These are phyloP conservation scores for Ascoidea asiatica DNA, from an alignment of 805 yeast species.

Conservation along the genomic window DNA sequence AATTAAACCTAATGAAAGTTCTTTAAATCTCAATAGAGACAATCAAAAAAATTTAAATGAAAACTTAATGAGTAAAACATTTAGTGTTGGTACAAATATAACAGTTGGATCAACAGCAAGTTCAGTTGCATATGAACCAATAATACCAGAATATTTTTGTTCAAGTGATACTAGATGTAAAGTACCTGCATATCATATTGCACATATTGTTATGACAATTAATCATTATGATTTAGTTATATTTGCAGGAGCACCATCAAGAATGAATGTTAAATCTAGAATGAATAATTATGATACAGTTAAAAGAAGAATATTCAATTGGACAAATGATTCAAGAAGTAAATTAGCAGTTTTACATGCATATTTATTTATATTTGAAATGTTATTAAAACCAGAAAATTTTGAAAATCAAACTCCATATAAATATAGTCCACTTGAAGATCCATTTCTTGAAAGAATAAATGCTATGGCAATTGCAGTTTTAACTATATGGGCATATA, in stretches of 20 bases:
- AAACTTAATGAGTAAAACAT: neutral
- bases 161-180: conserved; percentile 37
- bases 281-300: conserved; percentile 34
- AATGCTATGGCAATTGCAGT: conserved; percentile 28
- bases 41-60: neutral
- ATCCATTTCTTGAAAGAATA: conserved; percentile 18
- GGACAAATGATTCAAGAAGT: conserved; percentile 37
- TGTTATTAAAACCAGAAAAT: conserved; percentile 43
- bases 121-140: neutral
- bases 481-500: conserved; percentile 38
- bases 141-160: conserved; percentile 8
- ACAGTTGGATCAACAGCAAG: conserved; percentile 1
- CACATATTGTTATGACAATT: conserved; percentile 57
- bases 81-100: conserved; percentile 1
- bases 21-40: neutral
- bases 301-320: conserved; percentile 33
- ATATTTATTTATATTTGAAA: conserved; percentile 45
- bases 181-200: conserved; percentile 57
- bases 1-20: conserved; percentile 4
- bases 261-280: conserved; percentile 56
- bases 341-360: conserved; percentile 46
- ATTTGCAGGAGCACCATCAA: conserved; percentile 70
- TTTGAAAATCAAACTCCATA: conserved; percentile 21
- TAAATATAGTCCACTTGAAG: conserved; percentile 5
- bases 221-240: conserved; percentile 71